Evolutionary conservation across 2,329 filamentous ascomycete species (phyloP).

Genomic region (Cercospora sp.): DNA sequence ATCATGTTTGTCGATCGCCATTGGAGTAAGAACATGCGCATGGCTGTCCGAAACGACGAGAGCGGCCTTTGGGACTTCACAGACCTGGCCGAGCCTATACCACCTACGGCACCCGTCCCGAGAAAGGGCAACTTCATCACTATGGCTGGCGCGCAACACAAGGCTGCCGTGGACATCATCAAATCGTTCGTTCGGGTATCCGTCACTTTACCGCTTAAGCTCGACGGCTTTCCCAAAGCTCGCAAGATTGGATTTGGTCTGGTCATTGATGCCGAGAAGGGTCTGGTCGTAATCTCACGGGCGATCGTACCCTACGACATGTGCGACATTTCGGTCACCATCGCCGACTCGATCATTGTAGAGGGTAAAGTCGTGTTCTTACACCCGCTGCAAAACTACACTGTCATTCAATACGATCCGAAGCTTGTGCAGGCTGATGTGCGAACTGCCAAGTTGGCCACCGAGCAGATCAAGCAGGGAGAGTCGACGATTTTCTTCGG

Average conservation of each 20-base stretch:
- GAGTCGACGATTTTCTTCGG: conserved; percentile 95
- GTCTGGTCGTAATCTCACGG: conserved; percentile 87
- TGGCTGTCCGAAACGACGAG: conserved; percentile 85
- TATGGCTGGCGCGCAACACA: conserved; percentile 82
- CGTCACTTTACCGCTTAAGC: conserved; percentile 90
- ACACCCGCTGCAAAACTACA: conserved; percentile 95
- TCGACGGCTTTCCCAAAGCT: conserved; percentile 96
- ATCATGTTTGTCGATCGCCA: conserved; percentile 92
- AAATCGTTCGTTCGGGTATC: conserved; percentile 92
- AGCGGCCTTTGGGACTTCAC: conserved; percentile 94
- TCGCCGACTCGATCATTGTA: conserved; percentile 93
- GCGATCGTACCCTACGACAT: conserved; percentile 95
- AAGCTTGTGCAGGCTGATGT: conserved; percentile 91
- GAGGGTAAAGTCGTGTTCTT: conserved; percentile 93
- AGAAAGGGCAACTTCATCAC: conserved; percentile 88
- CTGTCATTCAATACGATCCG: conserved; percentile 91
- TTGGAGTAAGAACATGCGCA: conserved; percentile 92
- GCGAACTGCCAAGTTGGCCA: conserved; percentile 80
- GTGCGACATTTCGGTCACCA: conserved; percentile 93
- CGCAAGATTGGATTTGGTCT: conserved; percentile 93
- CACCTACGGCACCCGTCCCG: conserved; percentile 68
- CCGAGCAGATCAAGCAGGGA: conserved; percentile 82
- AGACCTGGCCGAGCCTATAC: conserved; percentile 77
- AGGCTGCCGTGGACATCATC: conserved; percentile 88
- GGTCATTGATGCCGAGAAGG: conserved; percentile 96